Evolutionary conservation across 2,329 filamentous ascomycete genomes (phyloP).

Genomic region (Penicillium vulpinum): DNA sequence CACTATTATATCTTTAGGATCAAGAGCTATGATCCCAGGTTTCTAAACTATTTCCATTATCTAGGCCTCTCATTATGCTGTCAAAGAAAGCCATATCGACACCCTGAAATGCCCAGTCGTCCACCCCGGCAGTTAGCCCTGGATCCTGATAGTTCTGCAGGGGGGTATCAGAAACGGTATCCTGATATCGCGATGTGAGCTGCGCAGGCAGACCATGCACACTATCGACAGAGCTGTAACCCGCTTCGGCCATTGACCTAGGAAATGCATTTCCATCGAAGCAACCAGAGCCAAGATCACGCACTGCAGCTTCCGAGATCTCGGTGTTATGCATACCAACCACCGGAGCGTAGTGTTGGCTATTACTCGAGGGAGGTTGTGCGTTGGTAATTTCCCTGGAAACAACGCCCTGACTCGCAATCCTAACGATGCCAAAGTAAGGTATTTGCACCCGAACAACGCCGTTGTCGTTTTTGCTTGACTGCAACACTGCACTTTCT

Average conservation of each 20-base stretch:
- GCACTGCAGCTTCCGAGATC: not conserved
- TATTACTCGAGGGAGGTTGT: not conserved
- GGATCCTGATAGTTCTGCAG: slow-evolving; percentile 27
- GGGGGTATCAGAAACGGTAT: not conserved
- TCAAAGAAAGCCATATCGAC: slow-evolving; percentile 17
- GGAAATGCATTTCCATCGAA: not conserved
- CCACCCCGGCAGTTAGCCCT: slow-evolving; percentile 40
- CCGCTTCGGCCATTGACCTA: not conserved
- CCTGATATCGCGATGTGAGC: not conserved
- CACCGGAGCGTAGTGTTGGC: not conserved
- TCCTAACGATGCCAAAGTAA: slow-evolving; percentile 44
- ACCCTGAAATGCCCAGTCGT: slow-evolving; percentile 16
- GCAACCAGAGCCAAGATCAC: not conserved
- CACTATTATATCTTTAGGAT: not conserved
- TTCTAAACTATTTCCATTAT: not conserved
- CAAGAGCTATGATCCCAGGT: not conserved
- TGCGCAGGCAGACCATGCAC: not conserved
- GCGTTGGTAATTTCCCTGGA: not conserved
- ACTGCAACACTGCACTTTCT: not conserved
- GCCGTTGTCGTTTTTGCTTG: not conserved
- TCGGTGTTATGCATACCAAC: not conserved
- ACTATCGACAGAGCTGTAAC: not conserved
- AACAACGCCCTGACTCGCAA: slow-evolving; percentile 27
- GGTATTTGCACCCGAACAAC: slow-evolving; percentile 45
- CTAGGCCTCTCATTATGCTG: slow-evolving; percentile 9